Evolutionary conservation across 2,329 filamentous ascomycete species (phyloP).

Genomic region (Cladosporium sp.): DNA sequence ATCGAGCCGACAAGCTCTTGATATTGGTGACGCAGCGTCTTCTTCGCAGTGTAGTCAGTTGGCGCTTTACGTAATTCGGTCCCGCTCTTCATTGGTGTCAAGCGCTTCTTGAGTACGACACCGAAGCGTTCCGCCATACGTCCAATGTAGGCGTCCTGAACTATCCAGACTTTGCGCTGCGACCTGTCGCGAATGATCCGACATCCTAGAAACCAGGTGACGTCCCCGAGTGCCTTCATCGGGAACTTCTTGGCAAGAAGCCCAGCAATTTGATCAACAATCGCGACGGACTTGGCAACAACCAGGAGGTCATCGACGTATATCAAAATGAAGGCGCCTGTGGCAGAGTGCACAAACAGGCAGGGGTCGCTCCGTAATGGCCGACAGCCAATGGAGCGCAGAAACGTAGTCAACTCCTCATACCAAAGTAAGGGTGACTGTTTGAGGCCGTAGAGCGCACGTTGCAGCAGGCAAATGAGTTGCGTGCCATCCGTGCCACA

Average conservation of each 20-base stretch:
- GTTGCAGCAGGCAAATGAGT: conserved; percentile 2
- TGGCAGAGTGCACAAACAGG: background rate
- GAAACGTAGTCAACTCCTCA: conserved; percentile 8
- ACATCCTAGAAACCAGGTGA: background rate
- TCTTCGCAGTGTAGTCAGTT: background rate
- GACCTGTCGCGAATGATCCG: background rate
- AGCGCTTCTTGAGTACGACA: background rate
- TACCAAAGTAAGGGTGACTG: conserved; percentile 16
- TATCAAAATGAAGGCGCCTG: background rate
- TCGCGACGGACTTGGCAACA: background rate
- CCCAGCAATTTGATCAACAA: background rate
- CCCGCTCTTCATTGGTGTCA: background rate
- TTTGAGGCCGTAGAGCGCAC: conserved; percentile 21
- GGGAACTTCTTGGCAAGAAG: background rate
- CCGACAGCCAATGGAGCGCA: background rate
- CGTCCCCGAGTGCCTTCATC: background rate
- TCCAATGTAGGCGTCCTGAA: background rate
- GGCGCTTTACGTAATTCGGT: background rate
- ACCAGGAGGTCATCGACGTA: background rate
- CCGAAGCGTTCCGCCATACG: background rate
- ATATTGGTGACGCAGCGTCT: background rate
- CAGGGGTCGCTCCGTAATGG: background rate
- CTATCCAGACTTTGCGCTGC: background rate
- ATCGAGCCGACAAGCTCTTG: background rate
- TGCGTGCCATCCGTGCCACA: conserved; percentile 1